These are phyloP conservation scores for Harringtonia aguacate DNA, from an alignment of 2,329 filamentous ascomycete species.

Conservation along the genomic window DNA sequence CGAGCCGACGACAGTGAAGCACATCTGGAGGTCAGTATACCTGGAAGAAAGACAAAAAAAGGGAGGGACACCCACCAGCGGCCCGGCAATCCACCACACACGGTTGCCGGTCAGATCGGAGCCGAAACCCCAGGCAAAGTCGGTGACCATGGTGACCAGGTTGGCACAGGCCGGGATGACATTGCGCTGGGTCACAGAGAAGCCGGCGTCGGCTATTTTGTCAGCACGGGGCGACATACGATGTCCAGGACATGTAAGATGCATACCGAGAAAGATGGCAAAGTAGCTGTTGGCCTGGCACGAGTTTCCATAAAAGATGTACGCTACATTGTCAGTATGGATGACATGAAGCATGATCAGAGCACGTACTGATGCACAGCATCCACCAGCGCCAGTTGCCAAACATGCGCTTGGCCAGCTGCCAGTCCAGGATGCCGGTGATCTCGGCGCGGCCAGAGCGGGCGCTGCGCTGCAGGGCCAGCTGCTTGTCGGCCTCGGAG, in stretches of 20 bases:
- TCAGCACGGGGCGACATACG: no score
- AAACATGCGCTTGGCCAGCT: background rate
- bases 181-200: conserved; percentile 15
- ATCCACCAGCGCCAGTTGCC: conserved; percentile 10
- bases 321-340: background rate
- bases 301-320: background rate
- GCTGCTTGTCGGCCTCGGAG: conserved; percentile 13
- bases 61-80: conserved; percentile 7
- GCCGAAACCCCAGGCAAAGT: conserved; percentile 12
- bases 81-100: conserved; percentile 12
- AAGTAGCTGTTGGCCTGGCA: background rate
- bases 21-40: conserved; percentile 20
- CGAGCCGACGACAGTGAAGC: no score
- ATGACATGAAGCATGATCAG: background rate
- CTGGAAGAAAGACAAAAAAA: conserved; percentile 17
- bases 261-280: background rate
- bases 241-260: no score
- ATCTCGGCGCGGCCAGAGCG: conserved; percentile 14
- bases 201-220: conserved; percentile 11
- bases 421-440: background rate
- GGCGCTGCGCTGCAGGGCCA: conserved; percentile 14
- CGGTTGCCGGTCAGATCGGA: conserved; percentile 15
- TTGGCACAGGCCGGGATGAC: conserved; percentile 15
- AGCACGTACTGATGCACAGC: background rate
- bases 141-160: conserved; percentile 11